These are phyloP conservation scores for Oryza longistaminata DNA, from an alignment of 176 grass and related monocot genomes.

Conservation along the genomic window DNA sequence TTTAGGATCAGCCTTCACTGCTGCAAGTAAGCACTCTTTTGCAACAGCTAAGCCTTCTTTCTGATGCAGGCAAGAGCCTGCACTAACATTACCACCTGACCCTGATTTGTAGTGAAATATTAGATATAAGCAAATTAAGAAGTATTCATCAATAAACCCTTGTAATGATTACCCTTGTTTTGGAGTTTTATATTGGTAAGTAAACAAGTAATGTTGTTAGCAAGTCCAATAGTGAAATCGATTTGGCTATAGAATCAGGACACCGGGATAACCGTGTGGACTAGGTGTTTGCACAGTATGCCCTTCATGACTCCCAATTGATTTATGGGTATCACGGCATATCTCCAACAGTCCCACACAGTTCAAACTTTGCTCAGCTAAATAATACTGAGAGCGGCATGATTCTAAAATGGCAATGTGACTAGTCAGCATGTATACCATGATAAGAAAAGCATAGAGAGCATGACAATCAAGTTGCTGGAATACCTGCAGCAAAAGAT, in stretches of 20 bases:
- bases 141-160: conserved; percentile 2
- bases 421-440: not conserved
- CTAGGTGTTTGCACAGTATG: not conserved
- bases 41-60: conserved; percentile 82
- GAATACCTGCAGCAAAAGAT: conserved; percentile 67
- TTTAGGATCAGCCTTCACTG: conserved; percentile 79
- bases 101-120: conserved; percentile 50
- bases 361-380: not conserved
- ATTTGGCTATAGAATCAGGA: too few species aligned
- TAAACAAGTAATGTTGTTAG: not conserved
- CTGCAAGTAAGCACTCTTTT: conserved; percentile 83
- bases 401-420: not conserved
- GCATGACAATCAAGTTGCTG: conserved; percentile 19
- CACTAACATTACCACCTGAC: conserved; percentile 49
- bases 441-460: conserved; percentile 21
- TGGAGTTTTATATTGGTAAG: not conserved
- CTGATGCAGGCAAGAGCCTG: conserved; percentile 62
- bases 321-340: not conserved
- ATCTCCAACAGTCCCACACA: not conserved
- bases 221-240: not conserved
- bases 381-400: not conserved
- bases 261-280: not conserved
- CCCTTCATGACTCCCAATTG: not conserved
- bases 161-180: not conserved
- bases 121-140: conserved; percentile 30